Base-by-base conservation (phyloP, 2,329 filamentous ascomycete species). In the Trichoderma brevicompactum region DNA sequence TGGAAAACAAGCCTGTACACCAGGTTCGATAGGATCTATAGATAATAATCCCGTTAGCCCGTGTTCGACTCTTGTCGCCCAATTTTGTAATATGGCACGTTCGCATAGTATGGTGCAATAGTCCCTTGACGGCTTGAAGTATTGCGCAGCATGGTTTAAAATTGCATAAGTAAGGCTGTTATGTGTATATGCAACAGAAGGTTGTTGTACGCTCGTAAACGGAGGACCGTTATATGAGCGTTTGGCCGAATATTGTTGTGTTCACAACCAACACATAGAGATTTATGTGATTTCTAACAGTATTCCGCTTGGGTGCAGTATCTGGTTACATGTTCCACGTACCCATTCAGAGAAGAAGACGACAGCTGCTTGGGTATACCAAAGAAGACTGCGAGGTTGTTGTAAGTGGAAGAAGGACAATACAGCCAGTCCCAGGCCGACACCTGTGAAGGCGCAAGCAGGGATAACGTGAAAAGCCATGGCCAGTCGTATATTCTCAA, bases 1-100 rank as follows among this genome's bases (percentile, higher is more conserved):
- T 72, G 70, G 3, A 71, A 69, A 3, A 53, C 64, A 1, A 70
- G 2, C 12, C 65, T 61, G 43, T 72, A 72, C 3, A 66, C 55
- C 9, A 62, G 38, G 19, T 28, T 53, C 10, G 61, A 61, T 40
- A 54, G 38, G 32, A 65, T n/a, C 64, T 65, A 54, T 50, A 17
- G 41, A 23, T 8, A 41, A 28, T 28, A 17, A 34, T 32, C 23
- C 19, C 19, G 32, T 64, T 64, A 64, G 61, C 61, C 5, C 12
- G 10, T 32, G 3, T 15, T n/a, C 8, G 40, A 23, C 40, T 44
- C 40, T 15, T 34, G 41, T 34, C 36, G 9, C 40, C 4, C 54
- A 46, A 38, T 17, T n/a, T 38, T 28, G 36, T 53, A 15, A 38
- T 53, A 7, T 17, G 34, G 48, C n/a, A 8, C 38, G n/a, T 38